Conservation (phyloP, 2,329 filamentous ascomycete species). For the Rhinocladiella mackenziei region DNA sequence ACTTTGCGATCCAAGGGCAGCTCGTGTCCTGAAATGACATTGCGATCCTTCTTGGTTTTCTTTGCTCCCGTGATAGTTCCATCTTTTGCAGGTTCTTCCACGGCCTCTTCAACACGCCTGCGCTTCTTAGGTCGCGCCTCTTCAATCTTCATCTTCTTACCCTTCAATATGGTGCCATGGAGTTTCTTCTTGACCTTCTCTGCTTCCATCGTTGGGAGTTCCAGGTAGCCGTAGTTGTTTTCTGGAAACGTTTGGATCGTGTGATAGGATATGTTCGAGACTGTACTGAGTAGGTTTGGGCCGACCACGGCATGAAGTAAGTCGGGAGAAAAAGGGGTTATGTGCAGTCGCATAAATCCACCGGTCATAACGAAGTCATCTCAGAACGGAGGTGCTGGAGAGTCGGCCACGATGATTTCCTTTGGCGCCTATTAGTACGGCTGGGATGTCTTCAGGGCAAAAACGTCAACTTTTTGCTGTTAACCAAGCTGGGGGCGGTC, state of each 20-base stretch:
- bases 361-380: constrained; percentile 33
- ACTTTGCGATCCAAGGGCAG: constrained; percentile 71
- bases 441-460: too few species aligned
- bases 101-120: constrained; percentile 40
- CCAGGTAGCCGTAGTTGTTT: constrained; percentile 82
- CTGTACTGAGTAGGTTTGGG: constrained; percentile 59
- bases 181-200: constrained; percentile 90
- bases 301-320: constrained; percentile 71
- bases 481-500: too few species aligned
- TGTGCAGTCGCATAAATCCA: constrained; percentile 64
- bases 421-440: too few species aligned
- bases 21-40: constrained; percentile 59
- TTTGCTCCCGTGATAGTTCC: constrained; percentile 31
- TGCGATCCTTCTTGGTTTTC: constrained; percentile 48
- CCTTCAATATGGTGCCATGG: constrained; percentile 79
- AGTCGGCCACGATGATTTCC: too few species aligned
- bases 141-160: constrained; percentile 79
- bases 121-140: constrained; percentile 66
- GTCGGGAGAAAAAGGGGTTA: constrained; percentile 73
- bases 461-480: too few species aligned
- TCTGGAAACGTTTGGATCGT: constrained; percentile 82
- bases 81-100: constrained; percentile 29
- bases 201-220: constrained; percentile 74
- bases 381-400: constrained; percentile 9
- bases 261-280: constrained; percentile 85